Evolutionary conservation across 257 asterid genomes (phyloP).

Genomic region (Fraxinus cuspidata): DNA sequence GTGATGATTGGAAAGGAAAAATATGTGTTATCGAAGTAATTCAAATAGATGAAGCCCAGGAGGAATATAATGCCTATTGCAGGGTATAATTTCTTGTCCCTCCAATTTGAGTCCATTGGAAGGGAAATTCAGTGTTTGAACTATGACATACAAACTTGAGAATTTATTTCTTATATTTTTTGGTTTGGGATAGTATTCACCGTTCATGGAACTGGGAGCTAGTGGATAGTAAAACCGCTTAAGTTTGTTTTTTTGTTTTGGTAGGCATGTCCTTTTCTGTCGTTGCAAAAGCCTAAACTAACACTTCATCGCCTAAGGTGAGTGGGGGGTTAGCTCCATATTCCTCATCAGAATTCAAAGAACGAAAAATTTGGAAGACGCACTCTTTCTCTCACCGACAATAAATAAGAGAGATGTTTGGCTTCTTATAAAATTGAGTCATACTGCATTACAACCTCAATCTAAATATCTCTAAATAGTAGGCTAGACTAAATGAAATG

Average conservation of each 20-base stretch:
- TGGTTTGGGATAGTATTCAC: not conserved
- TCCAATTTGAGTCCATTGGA: conserved; percentile 45
- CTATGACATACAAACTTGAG: not conserved
- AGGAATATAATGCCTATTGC: conserved; percentile 36
- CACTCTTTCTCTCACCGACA: too few relatives aligned
- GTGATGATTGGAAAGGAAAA: conserved; percentile 32
- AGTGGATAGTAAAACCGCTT: not conserved
- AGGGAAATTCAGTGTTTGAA: conserved; percentile 1
- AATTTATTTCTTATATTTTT: not conserved
- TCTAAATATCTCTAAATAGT: too few relatives aligned
- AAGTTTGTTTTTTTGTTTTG: not conserved
- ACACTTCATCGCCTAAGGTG: not conserved
- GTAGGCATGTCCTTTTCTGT: not conserved
- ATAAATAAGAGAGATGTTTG: too few relatives aligned
- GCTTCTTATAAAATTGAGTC: too few relatives aligned
- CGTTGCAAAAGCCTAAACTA: not conserved
- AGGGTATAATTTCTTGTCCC: conserved; percentile 40
- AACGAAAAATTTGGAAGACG: too few relatives aligned
- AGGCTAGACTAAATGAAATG: too few relatives aligned
- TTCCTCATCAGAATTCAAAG: too few relatives aligned
- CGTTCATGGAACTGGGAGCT: not conserved
- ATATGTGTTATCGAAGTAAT: conserved; percentile 31
- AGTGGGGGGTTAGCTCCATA: not conserved
- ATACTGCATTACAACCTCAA: too few relatives aligned
- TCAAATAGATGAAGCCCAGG: conserved; percentile 34